A percentile compares a stretch with the other conserved stretches of the same genome.
These are phyloP conservation scores for Verruconis gallopava DNA, from an alignment of 2,329 filamentous ascomycete species.

Conservation along the genomic window DNA sequence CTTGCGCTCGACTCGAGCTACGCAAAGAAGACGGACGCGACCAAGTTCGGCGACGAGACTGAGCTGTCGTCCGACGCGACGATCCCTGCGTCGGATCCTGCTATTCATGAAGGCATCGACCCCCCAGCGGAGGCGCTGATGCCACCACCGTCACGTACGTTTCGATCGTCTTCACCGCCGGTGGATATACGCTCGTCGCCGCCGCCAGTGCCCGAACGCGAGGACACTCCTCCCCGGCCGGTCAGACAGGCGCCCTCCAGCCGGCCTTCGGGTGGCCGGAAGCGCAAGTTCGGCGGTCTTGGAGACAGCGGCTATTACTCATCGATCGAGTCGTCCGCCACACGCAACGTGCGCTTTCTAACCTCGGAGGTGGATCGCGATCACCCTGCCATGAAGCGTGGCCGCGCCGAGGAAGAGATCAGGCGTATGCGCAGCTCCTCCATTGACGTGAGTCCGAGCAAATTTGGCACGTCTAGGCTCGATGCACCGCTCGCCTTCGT, in stretches of 20 bases:
- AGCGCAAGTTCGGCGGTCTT: conserved; percentile 66
- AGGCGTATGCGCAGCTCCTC: conserved; percentile 83
- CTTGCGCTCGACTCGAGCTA: conserved; percentile 21
- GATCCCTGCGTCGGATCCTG: conserved; percentile 38
- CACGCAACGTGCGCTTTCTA: conserved; percentile 57
- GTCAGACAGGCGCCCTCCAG: conserved; percentile 22
- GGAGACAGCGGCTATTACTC: conserved; percentile 94
- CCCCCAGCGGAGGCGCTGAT: conserved; percentile 24
- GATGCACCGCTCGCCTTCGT: conserved; percentile 20
- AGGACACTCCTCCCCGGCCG: conserved; percentile 45
- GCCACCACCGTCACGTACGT: conserved; percentile 30
- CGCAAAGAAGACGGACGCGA: conserved; percentile 33
- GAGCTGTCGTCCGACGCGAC: conserved; percentile 39
- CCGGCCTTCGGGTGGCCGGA: conserved; percentile 27
- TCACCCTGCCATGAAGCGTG: conserved; percentile 69
- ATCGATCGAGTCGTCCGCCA: conserved; percentile 80
- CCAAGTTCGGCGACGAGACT: conserved; percentile 37
- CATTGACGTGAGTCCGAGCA: conserved; percentile 74
- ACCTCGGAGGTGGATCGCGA: conserved; percentile 64
- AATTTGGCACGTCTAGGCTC: conserved; percentile 44
- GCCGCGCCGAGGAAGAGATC: conserved; percentile 91
- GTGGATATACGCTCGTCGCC: conserved; percentile 80
- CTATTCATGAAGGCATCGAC: conserved; percentile 34
- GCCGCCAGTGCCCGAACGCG: conserved; percentile 62
- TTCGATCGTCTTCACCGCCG: conserved; percentile 57